Percentiles rank a stretch among this genome's conserved stretches.
Evolutionary conservation across 2,329 filamentous ascomycete genomes (phyloP).

Genomic region (Xylariaceae sp.): DNA sequence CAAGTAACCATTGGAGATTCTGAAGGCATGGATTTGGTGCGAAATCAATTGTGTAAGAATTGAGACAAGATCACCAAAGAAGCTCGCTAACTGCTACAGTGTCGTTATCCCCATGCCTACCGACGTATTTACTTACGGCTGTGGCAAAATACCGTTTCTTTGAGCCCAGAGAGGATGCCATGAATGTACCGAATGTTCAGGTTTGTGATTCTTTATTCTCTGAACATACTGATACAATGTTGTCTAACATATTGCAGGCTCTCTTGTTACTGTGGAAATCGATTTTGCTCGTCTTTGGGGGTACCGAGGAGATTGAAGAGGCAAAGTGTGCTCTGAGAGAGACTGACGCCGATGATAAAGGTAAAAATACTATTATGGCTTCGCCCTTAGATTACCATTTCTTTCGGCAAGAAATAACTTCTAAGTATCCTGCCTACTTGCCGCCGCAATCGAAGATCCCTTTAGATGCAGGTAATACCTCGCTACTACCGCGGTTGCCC

Average conservation of each 20-base stretch:
- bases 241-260: slow-evolving; percentile 44
- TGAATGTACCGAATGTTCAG: slow-evolving; percentile 56
- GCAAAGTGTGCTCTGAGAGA: slow-evolving; percentile 71
- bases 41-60: slow-evolving; percentile 49
- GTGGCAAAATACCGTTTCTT: slow-evolving; percentile 61
- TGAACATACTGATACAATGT: background rate
- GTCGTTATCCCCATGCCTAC: slow-evolving; percentile 60
- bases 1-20: slow-evolving; percentile 53
- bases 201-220: slow-evolving; percentile 35
- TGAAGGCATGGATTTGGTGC: slow-evolving; percentile 43
- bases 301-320: slow-evolving; percentile 65
- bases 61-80: background rate
- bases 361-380: slow-evolving; percentile 79
- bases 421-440: slow-evolving; percentile 95
- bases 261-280: slow-evolving; percentile 90
- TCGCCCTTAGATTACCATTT: slow-evolving; percentile 94
- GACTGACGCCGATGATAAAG: slow-evolving; percentile 53
- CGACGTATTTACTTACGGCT: slow-evolving; percentile 68
- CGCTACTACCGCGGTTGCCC: slow-evolving; percentile 79
- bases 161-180: slow-evolving; percentile 15
- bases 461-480: slow-evolving; percentile 85
- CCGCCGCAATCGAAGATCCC: slow-evolving; percentile 80
- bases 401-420: slow-evolving; percentile 94
- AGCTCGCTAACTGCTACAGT: slow-evolving; percentile 36
- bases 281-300: slow-evolving; percentile 79